Base-by-base conservation (phyloP, 129 eudicot species). In the Saussurea involucrata region DNA sequence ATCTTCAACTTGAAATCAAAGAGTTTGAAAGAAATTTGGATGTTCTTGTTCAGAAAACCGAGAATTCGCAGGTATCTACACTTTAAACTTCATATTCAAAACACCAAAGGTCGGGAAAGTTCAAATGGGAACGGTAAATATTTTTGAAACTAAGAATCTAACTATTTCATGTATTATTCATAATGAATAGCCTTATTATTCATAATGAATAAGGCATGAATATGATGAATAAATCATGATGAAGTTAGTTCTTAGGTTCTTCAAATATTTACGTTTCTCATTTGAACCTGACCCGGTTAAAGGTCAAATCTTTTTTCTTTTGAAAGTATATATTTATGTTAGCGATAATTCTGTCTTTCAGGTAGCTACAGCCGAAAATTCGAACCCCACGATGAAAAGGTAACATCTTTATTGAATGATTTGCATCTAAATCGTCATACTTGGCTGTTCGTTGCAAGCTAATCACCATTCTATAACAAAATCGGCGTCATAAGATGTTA, bases 1-100 rank as follows among this genome's bases (percentile, higher is more conserved):
- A 89, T 67, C 87, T 89, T 78, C 92, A 82, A 58, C 71, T 66
- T 60, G 87, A 89, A 83, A 87, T 89, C 25, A 83, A 84, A 84
- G 87, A 82, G 72, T 74, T 92, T 63, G 92, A 87, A 78, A 77
- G 69, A 77, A 89, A 80, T 55, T 64, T 69, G 32, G 89, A 92
- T 73, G 74, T 61, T 34, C 88, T 89, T 61, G 83, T 69, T 72
- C 83, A 77, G 72, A 89, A 76, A 57, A 80, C 75, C 69, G 53
- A 80, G 25, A 66, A 66, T 66, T 57, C 53, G 4, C 65, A 55
- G 80, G 84, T 74, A 73, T 80, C n/a, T 24, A 53, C 74, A 32
- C 74, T 49, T 42, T 9, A 18, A 74, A 73, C 68, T 73, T 79
- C 17, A 44, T 46, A 63, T 65, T 8, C 27, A 37, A 34, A 57